Conservation (phyloP, 495 filamentous ascomycete species). For the Thermochaetoides thermophila region DNA sequence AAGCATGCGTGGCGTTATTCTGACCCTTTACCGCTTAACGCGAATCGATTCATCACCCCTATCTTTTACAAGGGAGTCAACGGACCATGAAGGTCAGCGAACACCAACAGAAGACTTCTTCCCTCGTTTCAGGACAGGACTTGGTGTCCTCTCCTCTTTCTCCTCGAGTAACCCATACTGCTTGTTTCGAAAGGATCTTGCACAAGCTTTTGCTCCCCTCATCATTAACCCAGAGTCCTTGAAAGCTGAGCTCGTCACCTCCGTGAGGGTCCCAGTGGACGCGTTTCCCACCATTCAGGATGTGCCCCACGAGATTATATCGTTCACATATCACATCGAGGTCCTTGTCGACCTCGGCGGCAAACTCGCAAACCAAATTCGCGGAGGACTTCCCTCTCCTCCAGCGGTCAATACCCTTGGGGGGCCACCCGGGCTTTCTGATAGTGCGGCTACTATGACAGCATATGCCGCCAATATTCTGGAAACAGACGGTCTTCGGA, state of each 20-base stretch:
- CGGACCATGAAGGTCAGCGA: conserved; percentile 43
- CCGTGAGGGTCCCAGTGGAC: conserved; percentile 75
- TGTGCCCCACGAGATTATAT: conserved; percentile 82
- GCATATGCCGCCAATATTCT: conserved; percentile 43
- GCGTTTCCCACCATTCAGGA: conserved; percentile 81
- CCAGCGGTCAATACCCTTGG: conserved; percentile 5
- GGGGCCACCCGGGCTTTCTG: conserved; percentile 5
- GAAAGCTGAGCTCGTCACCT: conserved; percentile 59
- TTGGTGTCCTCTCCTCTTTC: conserved; percentile 67
- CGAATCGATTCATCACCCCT: conserved; percentile 77
- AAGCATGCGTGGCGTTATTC: conserved; percentile 80
- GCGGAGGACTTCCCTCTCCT: conserved; percentile 27
- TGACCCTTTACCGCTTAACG: conserved; percentile 83
- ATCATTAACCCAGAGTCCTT: conserved; percentile 72
- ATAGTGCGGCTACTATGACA: conserved; percentile 18
- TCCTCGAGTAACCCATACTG: conserved; percentile 70
- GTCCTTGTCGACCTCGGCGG: conserved; percentile 84
- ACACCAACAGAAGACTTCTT: conserved; percentile 70
- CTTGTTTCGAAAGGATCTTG: conserved; percentile 83
- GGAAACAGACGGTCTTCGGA: conserved; percentile 75
- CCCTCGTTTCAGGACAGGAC: conserved; percentile 52
- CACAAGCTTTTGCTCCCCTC: conserved; percentile 72
- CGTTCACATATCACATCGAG: conserved; percentile 85
- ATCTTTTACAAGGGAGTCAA: conserved; percentile 41
- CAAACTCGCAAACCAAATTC: conserved; percentile 49